Evolutionary conservation across 2,329 filamentous ascomycete species (phyloP), one percentile per base, ranked within the genome.

Genomic region (Colletotrichum caudatum): DNA sequence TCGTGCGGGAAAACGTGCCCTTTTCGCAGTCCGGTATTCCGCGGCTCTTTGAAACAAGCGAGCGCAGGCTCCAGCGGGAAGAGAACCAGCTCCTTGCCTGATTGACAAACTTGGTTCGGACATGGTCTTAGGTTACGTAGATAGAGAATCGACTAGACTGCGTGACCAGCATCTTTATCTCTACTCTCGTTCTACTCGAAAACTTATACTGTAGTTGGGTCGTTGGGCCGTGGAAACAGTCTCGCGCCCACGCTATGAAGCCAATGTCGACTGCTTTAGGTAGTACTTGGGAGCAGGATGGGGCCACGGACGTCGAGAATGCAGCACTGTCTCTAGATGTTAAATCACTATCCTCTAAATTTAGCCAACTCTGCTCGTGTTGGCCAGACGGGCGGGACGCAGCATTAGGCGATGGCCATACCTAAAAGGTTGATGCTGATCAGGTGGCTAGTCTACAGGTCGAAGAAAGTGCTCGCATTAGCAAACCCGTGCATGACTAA

Each of bases 21-120:
- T 84, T 83, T 67, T 78, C 79, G 56, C 75, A 81, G n/a, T 81
- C 81, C 0, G 80, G 80, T 2, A 67, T 85, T 9, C 82, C 83
- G n/a, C 73, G 74, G 0, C 65, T 83, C 3, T 84, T 81, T 54
- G 76, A 81, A 71, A 78, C 80, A 18, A 80, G 77, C 1, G 64
- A 76, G 66, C 74, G 76, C 57, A 77, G 81, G 56, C 56, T 81
- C 20, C 56, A 72, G 16, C 46, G 41, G 29, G 23, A 59, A 2
- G 33, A 67, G 0, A 69, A 65, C 14, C 56, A 69, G n/a, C 26
- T 71, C 14, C 61, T 74, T 48, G 29, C 39, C 33, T 65, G 44
- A 46, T 8, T 44, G 14, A 14, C 37, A 18, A 9, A 1, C 16
- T 9, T 14, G 11, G 20, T 16, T 18, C 2, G 1, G 20, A 39